Evolutionary conservation across 352 stramenopile genomes (phyloP).

Genomic region (Blastocystis sp.): DNA sequence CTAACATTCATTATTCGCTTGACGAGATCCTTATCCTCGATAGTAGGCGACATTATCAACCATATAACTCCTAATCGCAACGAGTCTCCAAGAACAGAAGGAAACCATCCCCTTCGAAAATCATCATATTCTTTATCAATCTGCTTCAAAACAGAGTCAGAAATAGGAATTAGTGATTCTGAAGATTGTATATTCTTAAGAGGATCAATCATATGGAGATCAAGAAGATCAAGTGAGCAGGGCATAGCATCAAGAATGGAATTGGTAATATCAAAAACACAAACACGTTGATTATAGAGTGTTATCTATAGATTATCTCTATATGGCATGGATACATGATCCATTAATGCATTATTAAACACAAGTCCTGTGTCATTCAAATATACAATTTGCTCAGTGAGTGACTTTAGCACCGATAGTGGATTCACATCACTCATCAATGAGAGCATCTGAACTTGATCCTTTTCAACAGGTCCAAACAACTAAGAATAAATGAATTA

Average conservation of each 20-base stretch:
- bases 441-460: too few relatives aligned
- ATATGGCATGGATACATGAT: background rate
- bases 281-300: background rate
- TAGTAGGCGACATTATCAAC: background rate
- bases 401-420: background rate
- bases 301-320: background rate
- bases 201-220: background rate
- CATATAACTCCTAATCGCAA: background rate
- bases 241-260: constrained; percentile 9
- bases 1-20: background rate
- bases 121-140: background rate
- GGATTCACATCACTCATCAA: background rate
- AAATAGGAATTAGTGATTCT: background rate
- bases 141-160: background rate
- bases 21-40: background rate
- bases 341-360: background rate
- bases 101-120: background rate
- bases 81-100: background rate
- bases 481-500: background rate
- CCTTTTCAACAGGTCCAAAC: constrained; percentile 6
- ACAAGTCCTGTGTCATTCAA: background rate
- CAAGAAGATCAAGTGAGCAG: background rate
- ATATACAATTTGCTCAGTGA: background rate
- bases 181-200: background rate
- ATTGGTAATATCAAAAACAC: constrained; percentile 25